phyloP scores from a whole-genome alignment of 2,329 filamentous ascomycete species.

The Fusarium humuli region DNA sequence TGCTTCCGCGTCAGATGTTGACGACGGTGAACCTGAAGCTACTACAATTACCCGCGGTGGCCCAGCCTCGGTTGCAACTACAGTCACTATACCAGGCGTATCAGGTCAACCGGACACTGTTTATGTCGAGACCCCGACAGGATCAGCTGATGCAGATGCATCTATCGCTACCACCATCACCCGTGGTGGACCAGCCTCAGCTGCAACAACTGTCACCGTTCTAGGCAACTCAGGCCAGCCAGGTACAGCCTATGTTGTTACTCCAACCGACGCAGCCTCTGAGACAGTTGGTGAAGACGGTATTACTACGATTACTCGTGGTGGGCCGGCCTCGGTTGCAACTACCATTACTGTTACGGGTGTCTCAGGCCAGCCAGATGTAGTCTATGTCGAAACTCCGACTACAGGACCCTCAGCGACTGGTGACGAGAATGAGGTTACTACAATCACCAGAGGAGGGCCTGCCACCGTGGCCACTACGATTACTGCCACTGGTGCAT shows the following conservation, averaged over 20 bases:
- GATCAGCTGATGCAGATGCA: neutral
- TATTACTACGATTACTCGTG: neutral
- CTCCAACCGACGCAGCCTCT: neutral
- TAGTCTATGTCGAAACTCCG: too few species aligned
- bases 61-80: neutral
- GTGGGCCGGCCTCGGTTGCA: neutral
- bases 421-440: too few species aligned
- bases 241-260: neutral
- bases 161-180: neutral
- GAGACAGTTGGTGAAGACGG: rapidly evolving
- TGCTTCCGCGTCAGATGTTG: neutral
- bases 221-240: neutral
- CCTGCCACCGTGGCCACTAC: too few species aligned
- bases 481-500: too few species aligned
- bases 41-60: slow-evolving; percentile 17
- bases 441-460: too few species aligned
- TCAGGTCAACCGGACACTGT: slow-evolving; percentile 6
- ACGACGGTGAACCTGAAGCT: neutral
- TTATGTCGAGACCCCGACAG: neutral
- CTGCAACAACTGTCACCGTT: neutral
- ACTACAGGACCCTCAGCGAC: too few species aligned
- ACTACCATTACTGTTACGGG: neutral
- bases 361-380: neutral
- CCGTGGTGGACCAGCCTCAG: neutral
- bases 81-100: neutral